Evolutionary conservation across 1,284 basidiomycete genomes (phyloP).

Genomic region (Gymnopus androsaceus): DNA sequence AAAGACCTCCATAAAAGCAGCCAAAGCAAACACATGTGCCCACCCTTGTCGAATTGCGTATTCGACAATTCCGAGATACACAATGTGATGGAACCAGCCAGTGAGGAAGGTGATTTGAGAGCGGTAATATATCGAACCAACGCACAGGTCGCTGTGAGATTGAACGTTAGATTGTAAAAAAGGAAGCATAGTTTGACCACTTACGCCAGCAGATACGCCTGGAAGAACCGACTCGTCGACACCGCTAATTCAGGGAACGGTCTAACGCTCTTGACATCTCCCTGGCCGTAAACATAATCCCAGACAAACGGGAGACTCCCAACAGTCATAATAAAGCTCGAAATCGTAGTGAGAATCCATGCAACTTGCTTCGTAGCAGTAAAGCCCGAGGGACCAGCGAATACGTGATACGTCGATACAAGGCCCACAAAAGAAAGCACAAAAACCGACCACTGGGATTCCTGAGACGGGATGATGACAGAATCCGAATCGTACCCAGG

Average conservation of each 20-base stretch:
- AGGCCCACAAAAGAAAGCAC: conserved; percentile 29
- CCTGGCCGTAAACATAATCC: conserved; percentile 38
- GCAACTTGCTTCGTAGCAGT: conserved; percentile 44
- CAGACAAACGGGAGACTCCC: conserved; percentile 48
- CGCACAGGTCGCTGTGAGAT: conserved; percentile 34
- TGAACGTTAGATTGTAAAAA: conserved; percentile 14
- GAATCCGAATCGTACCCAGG: not conserved
- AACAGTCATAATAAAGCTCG: conserved; percentile 46
- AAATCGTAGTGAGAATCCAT: conserved; percentile 55
- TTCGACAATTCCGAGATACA: conserved; percentile 53
- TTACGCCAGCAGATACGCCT: conserved; percentile 48
- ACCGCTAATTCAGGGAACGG: conserved; percentile 26
- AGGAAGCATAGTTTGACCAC: conserved; percentile 21
- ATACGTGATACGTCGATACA: conserved; percentile 34
- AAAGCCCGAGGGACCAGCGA: conserved; percentile 33
- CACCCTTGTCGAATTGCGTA: conserved; percentile 40
- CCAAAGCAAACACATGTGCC: conserved; percentile 50
- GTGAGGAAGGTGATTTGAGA: conserved; percentile 50
- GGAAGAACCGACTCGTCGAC: conserved; percentile 40
- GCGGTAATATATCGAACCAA: conserved; percentile 42
- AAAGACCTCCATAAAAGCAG: conserved; percentile 56
- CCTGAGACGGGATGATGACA: not conserved
- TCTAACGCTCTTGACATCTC: conserved; percentile 32
- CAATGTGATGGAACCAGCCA: conserved; percentile 62
- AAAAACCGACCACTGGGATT: conserved; percentile 11